Evolutionary conservation across 129 eudicot species (phyloP).

Genomic region (Scalesia atractyloides): DNA sequence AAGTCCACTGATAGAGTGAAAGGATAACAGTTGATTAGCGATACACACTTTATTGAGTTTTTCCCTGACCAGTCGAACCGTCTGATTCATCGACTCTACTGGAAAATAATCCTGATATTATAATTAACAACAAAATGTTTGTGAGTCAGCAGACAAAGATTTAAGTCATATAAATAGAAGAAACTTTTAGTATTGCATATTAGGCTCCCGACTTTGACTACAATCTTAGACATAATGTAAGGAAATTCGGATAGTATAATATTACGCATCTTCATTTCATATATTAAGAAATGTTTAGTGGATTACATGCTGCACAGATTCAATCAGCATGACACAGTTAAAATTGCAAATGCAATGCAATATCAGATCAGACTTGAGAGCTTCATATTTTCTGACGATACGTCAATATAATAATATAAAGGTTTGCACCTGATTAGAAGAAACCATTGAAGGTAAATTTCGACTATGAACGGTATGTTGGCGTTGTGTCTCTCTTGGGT

Average conservation of each 20-base stretch:
- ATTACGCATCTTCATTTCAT: background rate
- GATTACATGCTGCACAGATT: background rate
- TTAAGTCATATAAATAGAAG: background rate
- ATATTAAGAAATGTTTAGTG: background rate
- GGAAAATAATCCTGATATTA: conserved; percentile 81
- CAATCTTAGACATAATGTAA: background rate
- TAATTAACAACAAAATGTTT: conserved; percentile 3
- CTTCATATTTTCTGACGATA: background rate
- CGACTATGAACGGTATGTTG: conserved; percentile 30
- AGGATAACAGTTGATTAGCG: background rate
- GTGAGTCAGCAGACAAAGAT: conserved; percentile 4
- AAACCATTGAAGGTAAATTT: conserved; percentile 38
- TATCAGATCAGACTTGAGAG: background rate
- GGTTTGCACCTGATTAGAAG: conserved; percentile 70
- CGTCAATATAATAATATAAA: background rate
- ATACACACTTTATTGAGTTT: conserved; percentile 74
- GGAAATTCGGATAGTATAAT: background rate
- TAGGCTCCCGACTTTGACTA: conserved; percentile 3
- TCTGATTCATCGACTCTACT: conserved; percentile 82
- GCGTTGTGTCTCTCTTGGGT: conserved; percentile 37
- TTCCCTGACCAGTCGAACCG: conserved; percentile 81
- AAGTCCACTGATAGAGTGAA: background rate
- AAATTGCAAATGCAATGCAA: background rate
- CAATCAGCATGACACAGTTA: background rate
- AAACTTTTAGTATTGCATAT: conserved; percentile 8